These are phyloP conservation scores for Fulvia fulva DNA, from an alignment of 2,329 filamentous ascomycete species.

Conservation along the genomic window DNA sequence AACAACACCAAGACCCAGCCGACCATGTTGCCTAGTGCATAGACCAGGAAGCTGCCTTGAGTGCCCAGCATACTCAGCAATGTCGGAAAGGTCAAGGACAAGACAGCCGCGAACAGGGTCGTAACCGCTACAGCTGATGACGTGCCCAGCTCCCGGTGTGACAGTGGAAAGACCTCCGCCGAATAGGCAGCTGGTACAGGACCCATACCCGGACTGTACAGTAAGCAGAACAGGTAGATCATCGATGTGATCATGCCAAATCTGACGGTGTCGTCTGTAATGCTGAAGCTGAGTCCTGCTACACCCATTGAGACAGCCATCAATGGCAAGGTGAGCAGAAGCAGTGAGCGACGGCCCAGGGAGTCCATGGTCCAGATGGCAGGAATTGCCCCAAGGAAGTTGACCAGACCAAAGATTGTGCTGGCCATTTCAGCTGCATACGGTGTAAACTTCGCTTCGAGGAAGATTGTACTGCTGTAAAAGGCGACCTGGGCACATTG, in stretches of 20 bases:
- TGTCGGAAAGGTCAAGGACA: conserved; percentile 50
- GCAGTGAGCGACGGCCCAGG: neutral
- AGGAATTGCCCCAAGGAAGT: neutral
- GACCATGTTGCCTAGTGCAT: conserved; percentile 54
- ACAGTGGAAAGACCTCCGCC: conserved; percentile 34
- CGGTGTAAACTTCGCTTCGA: neutral
- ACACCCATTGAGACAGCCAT: conserved; percentile 48
- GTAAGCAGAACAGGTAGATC: conserved; percentile 29
- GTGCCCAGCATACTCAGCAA: conserved; percentile 47
- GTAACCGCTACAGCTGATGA: conserved; percentile 29
- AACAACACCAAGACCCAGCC: conserved; percentile 63
- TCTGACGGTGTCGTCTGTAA: conserved; percentile 36
- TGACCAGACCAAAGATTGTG: neutral
- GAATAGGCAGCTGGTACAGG: conserved; percentile 32
- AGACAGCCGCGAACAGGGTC: conserved; percentile 46
- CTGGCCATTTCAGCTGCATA: neutral
- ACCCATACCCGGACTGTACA: conserved; percentile 26
- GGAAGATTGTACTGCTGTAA: neutral
- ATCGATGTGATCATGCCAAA: conserved; percentile 33
- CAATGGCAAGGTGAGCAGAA: conserved; percentile 21
- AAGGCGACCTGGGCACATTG: neutral
- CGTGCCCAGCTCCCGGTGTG: conserved; percentile 31
- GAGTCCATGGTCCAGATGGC: conserved; percentile 3
- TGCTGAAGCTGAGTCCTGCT: conserved; percentile 51
- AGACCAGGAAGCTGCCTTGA: conserved; percentile 59